These are phyloP conservation scores for Metarhizium sp. DNA, from an alignment of 2,329 filamentous ascomycete genomes.

Conservation along the genomic window DNA sequence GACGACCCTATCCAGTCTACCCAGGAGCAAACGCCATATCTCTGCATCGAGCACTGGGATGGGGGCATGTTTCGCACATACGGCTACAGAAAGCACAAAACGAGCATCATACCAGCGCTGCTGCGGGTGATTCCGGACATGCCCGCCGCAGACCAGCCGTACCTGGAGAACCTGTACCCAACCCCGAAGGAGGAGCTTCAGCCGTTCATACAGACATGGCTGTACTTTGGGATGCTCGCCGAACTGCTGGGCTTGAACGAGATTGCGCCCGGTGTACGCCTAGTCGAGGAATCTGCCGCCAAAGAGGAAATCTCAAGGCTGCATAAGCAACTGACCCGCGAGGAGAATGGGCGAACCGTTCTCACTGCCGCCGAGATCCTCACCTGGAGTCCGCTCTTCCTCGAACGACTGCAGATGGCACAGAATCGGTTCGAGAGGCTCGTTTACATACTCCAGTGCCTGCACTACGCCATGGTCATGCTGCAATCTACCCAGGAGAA, in stretches of 20 bases:
- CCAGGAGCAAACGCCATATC: constrained; percentile 12
- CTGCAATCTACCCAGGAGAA: constrained; percentile 8
- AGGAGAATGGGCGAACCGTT: constrained; percentile 2
- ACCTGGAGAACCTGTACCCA: constrained; percentile 9
- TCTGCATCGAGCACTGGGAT: constrained; percentile 16
- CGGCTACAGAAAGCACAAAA: constrained; percentile 10
- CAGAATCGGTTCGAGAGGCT: constrained; percentile 8
- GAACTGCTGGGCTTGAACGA: constrained; percentile 20
- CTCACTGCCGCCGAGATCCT: constrained; percentile 6
- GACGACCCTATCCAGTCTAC: constrained; percentile 8
- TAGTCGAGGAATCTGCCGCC: constrained; percentile 7
- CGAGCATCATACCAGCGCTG: constrained; percentile 4
- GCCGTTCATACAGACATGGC: constrained; percentile 22
- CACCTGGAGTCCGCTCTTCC: constrained; percentile 1
- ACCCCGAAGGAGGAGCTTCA: constrained; percentile 14
- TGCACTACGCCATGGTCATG: constrained; percentile 10
- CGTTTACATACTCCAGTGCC: constrained; percentile 11
- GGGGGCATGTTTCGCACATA: constrained; percentile 17
- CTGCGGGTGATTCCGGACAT: constrained; percentile 2
- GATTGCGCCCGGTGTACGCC: constrained; percentile 5
- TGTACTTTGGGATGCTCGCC: constrained; percentile 21
- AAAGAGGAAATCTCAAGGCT: constrained; percentile 8
- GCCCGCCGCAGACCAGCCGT: constrained; percentile 5
- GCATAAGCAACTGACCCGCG: constrained; percentile 5
- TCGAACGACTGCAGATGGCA: constrained; percentile 6